Evolutionary conservation across 768 basidiomycete genomes (phyloP), one percentile per base, ranked within the genome.

Genomic region (Boletus subparvulus): DNA sequence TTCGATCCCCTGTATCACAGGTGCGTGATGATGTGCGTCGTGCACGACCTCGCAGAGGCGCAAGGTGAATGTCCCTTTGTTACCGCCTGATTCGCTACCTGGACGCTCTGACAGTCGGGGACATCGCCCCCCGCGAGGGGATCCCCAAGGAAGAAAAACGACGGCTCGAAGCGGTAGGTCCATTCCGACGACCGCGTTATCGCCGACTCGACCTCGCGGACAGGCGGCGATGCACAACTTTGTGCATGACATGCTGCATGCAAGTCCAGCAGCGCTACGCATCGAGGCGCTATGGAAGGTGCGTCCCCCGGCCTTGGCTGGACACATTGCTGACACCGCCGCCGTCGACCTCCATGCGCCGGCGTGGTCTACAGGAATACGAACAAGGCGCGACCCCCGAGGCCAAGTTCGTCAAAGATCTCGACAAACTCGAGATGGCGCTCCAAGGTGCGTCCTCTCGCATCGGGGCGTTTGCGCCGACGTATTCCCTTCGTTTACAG

Each of bases 21-120:
- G 79, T 92, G 89, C 56, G 86, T 91, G 14, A 87, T 94, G 90
- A 87, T 98, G 82, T 85, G 85, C 19, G 62, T 96, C 36, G 92
- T 97, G 14, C 96, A 99, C 66, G 96, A 99, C 73, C 82, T 99
- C 14, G 95, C 95, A 7, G 96, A 99, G 72, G 96, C 96, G 1
- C 90, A 94, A 79, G 88, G 92, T 87, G 47, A 62, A 21, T 6
- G 3, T 4, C 2, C 9, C 8, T 4, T 19, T 16, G 14, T 16
- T 7, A 4, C 1, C 14, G 35, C 35, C 14, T 7, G 35, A 36
- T 16, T 16, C 6, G 35, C 28, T 28, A 28, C 28, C 28, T 28
- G 28, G 28, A 28, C 28, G 28, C 28, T 35, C 33, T n/a, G 33
- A 44, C 39, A 86, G 96, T 98, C 6, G 96, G 96, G 6, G 96